A percentile compares a stretch with the other conserved stretches of the same genome.
These are phyloP conservation scores for Pichia sp. DNA, from an alignment of 1,139 yeast species.

Conservation along the genomic window DNA sequence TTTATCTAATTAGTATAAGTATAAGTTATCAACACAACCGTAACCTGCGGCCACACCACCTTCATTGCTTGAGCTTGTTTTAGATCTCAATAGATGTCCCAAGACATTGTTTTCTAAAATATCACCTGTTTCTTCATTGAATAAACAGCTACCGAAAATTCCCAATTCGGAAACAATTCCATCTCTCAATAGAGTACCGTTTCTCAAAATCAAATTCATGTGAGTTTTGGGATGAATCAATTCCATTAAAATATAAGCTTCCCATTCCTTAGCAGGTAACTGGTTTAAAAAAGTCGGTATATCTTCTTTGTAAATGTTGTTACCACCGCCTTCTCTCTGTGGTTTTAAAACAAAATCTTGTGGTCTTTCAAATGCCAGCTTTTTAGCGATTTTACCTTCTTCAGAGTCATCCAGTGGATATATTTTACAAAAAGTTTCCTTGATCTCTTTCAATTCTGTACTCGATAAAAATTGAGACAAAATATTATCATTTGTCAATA, in stretches of 20 bases:
- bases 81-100: constrained; percentile 85
- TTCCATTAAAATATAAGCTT: constrained; percentile 90
- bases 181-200: constrained; percentile 53
- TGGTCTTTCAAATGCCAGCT: constrained; percentile 61
- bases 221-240: constrained; percentile 69
- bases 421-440: constrained; percentile 71
- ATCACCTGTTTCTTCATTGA: constrained; percentile 54
- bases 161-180: constrained; percentile 82
- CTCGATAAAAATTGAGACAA: constrained; percentile 40
- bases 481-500: constrained; percentile 50
- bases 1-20: constrained; percentile 28
- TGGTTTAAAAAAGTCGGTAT: constrained; percentile 64
- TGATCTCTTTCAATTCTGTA: constrained; percentile 24
- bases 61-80: constrained; percentile 79
- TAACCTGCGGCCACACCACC: constrained; percentile 99
- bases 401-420: constrained; percentile 73
- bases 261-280: constrained; percentile 71
- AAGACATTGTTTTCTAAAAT: constrained; percentile 56
- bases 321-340: constrained; percentile 95
- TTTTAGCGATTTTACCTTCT: constrained; percentile 56
- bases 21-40: constrained; percentile 84
- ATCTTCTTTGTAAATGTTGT: constrained; percentile 77
- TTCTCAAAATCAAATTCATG: constrained; percentile 59
- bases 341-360: constrained; percentile 81
- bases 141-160: constrained; percentile 73